Conservation (phyloP, 2,329 filamentous ascomycete genomes). For the Exophiala sideris region DNA sequence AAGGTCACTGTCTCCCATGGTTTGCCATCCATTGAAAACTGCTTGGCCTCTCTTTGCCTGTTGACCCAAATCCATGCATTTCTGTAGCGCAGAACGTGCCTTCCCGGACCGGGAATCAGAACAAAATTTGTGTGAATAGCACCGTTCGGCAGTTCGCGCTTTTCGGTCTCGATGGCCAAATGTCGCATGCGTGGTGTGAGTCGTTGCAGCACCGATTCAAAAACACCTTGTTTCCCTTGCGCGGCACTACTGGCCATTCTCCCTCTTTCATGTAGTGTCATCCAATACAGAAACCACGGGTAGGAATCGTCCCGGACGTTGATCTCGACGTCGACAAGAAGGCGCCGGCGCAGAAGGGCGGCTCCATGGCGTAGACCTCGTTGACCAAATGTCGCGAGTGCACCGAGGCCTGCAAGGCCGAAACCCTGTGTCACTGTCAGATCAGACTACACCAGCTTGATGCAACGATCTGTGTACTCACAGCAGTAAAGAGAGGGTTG, state of each 20-base stretch:
- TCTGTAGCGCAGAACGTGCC: constrained; percentile 81
- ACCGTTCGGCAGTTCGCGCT: constrained; percentile 61
- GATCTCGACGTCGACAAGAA: constrained; percentile 95
- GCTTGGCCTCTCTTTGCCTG: constrained; percentile 67
- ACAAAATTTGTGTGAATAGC: constrained; percentile 76
- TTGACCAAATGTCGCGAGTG: constrained; percentile 74
- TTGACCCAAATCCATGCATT: constrained; percentile 85
- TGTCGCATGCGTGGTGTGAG: constrained; percentile 61
- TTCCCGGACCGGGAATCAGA: constrained; percentile 85
- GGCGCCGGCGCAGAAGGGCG: constrained; percentile 72
- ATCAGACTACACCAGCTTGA: neutral
- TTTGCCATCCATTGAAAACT: constrained; percentile 68
- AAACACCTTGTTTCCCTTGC: constrained; percentile 35
- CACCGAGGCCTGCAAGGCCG: constrained; percentile 84
- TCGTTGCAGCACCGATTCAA: constrained; percentile 55
- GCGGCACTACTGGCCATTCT: constrained; percentile 50
- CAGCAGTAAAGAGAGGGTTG: constrained; percentile 52
- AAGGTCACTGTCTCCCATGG: constrained; percentile 93
- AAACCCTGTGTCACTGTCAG: constrained; percentile 57
- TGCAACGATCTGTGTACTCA: constrained; percentile 29
- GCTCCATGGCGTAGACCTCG: constrained; percentile 69
- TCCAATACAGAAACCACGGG: constrained; percentile 90
- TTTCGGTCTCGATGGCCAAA: constrained; percentile 63
- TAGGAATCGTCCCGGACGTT: constrained; percentile 91
- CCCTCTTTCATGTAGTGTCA: constrained; percentile 72